phyloP scores from a whole-genome alignment of 1,139 yeast genomes.

The Kodamaea sp. region DNA sequence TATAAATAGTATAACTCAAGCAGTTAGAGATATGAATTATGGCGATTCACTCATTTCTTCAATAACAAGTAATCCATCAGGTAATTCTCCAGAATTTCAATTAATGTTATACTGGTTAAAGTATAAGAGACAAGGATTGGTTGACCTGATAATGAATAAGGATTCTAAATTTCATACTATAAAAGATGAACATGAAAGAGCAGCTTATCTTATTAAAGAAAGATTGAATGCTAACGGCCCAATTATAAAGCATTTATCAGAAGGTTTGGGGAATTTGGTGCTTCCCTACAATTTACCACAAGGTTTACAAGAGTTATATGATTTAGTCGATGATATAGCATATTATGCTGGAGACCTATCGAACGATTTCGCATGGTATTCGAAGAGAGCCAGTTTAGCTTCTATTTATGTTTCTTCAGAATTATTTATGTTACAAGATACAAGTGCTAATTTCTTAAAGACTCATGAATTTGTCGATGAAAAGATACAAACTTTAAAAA shows the following conservation, averaged over 20 bases:
- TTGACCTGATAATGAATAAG: conserved; percentile 28
- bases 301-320: conserved; percentile 65
- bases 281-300: conserved; percentile 49
- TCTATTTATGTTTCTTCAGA: conserved; percentile 72
- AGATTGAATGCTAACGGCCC: conserved; percentile 65
- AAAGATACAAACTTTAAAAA: conserved; percentile 52
- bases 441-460: conserved; percentile 48
- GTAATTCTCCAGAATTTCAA: conserved; percentile 40
- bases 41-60: conserved; percentile 66
- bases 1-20: conserved; percentile 54
- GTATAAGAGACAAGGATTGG: conserved; percentile 32
- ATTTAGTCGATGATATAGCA: conserved; percentile 78
- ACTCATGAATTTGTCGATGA: conserved; percentile 66
- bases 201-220: conserved; percentile 48
- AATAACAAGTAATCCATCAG: conserved; percentile 34
- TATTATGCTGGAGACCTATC: conserved; percentile 77
- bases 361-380: conserved; percentile 90
- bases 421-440: conserved; percentile 76
- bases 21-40: conserved; percentile 59
- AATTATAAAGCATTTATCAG: conserved; percentile 39
- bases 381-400: conserved; percentile 72
- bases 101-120: conserved; percentile 46
- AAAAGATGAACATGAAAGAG: conserved; percentile 56
- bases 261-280: conserved; percentile 53
- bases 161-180: conserved; percentile 24